Base-by-base conservation (phyloP, 805 yeast species). In the Brettanomyces anomalus region DNA sequence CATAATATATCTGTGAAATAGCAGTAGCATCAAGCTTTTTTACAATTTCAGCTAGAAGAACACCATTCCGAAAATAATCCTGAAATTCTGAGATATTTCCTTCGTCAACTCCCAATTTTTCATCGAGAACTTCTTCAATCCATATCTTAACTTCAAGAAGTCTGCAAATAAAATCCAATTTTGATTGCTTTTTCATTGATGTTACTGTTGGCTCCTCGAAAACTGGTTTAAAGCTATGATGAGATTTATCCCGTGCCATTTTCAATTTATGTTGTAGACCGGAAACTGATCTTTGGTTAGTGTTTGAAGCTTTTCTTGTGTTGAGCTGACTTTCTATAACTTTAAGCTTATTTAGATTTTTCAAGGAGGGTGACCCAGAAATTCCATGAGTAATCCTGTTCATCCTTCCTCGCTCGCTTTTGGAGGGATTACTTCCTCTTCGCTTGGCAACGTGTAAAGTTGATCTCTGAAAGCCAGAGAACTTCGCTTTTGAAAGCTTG, bases 31-130 rank as follows among this genome's bases (percentile, higher is more conserved):
- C 76, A 42, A 93, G 78, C 3, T 68, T 72, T 51, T 77, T 75
- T 7, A 95, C 79, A 35, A 90, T 61, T 55, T 84, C 79, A 2
- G 97, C 97, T 31, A 93, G 65, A 36, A 79, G 69, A 2, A 89
- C 88, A 49, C 98, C 98, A 62, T 90, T 83, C 49, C 89, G 71
- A 24, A 93, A 64, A 33, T 78, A 74, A 37, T 82, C 77, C 32
- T 84, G 72, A 43, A 76, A 66, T 34, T 72, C 72, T 4, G 63
- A 70, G 3, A 77, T 66, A 14, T 61, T 55, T 43, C 70, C 74
- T 20, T 65, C 58, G 13, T 48, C 42, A 7, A 58, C 40, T 15
- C 53, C 57, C 5, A 64, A 56, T 13, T 46, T 34, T 36, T 53
- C 55, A 4, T 43, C 50, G 4, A 62, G 41, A 16, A 58, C 51